Evolutionary conservation across 768 basidiomycete species (phyloP), one percentile per base, ranked within the genome.

Genomic region (Boletus rex-veris): DNA sequence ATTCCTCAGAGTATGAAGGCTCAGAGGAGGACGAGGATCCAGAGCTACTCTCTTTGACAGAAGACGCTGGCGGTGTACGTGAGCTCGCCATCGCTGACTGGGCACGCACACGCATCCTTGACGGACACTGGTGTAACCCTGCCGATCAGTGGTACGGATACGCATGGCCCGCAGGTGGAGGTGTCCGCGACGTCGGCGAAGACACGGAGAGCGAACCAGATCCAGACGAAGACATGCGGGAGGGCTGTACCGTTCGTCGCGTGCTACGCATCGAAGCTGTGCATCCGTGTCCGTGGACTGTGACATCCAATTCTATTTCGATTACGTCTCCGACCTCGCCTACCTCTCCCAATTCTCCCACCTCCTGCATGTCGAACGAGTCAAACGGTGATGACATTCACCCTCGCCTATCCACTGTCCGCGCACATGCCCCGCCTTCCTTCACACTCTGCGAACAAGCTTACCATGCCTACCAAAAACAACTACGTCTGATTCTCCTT

Each of bases 51-150:
- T 72, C 73, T 0, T 58, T 77, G 54, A 77, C 77, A 9, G 80
- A 80, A 59, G 77, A 80, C 35, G 71, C 75, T 2, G 72, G 72
- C 10, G 74, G 75, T 21, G 73, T 80, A 26, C 71, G 73, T 28
- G 77, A 78, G 18, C 71, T 90, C 41, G 86, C 89, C 2, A 71
- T 90, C 48, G 75, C 77, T 12, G 87, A 88, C 58, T 90, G 86
- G 86, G 85, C 85, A 6, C 75, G 89, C 33, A 77, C 75, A 19
- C 72, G 88, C 44, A 84, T 91, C 45, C 69, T 90, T 18, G 88
- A 91, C 51, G 89, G 89, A 3, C 78, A 82, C 59, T 91, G 89
- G 88, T 69, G 84, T 41, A 85, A 79, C 46, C 89, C 88, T 10
- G 85, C 83, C 0, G 89, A 91, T 64, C 75, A 81, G 43, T 89